phyloP scores from a whole-genome alignment of 495 filamentous ascomycete species.

The Penicillium pancosmium region DNA sequence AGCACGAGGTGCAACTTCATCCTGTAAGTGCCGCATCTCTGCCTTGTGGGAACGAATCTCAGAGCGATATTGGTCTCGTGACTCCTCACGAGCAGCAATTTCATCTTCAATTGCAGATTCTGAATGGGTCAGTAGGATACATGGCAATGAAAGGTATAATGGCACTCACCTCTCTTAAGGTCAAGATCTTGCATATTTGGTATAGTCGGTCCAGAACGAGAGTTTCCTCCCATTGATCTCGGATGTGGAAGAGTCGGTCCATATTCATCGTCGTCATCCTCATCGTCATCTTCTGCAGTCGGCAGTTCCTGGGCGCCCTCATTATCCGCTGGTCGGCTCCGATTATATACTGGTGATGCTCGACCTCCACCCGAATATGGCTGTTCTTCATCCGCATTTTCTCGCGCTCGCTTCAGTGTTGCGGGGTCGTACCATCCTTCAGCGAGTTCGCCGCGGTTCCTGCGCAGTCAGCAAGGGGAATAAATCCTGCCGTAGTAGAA shows the following conservation, averaged over 20 bases:
- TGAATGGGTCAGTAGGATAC: conserved; percentile 14
- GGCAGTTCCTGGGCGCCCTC: conserved; percentile 13
- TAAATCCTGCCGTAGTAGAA: background rate
- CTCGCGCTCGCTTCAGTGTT: conserved; percentile 56
- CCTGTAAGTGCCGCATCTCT: conserved; percentile 45
- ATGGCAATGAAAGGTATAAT: background rate
- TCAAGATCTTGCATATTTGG: conserved; percentile 77
- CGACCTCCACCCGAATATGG: conserved; percentile 11
- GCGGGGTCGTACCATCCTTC: conserved; percentile 91
- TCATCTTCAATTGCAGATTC: conserved; percentile 60
- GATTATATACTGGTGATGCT: conserved; percentile 33
- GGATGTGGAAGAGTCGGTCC: conserved; percentile 67
- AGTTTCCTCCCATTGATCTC: conserved; percentile 19
- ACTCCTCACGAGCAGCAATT: conserved; percentile 51
- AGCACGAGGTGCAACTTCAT: conserved; percentile 82
- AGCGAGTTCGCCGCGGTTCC: conserved; percentile 90
- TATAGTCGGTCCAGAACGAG: conserved; percentile 66
- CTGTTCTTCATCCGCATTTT: conserved; percentile 19
- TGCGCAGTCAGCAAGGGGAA: conserved; percentile 35
- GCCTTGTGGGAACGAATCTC: conserved; percentile 51
- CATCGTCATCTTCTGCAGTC: conserved; percentile 45
- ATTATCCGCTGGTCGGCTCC: conserved; percentile 13
- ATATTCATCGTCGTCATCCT: conserved; percentile 63
- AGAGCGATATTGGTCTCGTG: conserved; percentile 59
- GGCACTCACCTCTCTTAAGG: conserved; percentile 58